Conservation (phyloP, 768 basidiomycete species). For the Hemileccinum impolitum region DNA sequence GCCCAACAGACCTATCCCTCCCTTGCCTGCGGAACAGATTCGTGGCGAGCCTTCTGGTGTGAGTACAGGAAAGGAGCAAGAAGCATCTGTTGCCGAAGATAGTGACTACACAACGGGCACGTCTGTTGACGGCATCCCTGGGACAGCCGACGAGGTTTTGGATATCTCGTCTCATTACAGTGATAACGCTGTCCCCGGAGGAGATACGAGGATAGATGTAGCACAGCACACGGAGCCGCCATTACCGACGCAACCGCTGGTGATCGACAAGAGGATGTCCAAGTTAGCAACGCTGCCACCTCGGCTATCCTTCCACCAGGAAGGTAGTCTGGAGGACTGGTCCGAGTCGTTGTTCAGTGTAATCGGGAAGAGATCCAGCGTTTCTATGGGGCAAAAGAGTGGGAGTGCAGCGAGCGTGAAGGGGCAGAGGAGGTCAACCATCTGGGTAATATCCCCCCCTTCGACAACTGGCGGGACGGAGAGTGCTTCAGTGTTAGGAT, state of each 20-base stretch:
- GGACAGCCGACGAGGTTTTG: slow-evolving; percentile 25
- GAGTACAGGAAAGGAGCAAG: not conserved
- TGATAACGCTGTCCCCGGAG: slow-evolving; percentile 5
- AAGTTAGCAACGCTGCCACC: slow-evolving; percentile 38
- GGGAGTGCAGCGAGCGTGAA: slow-evolving; percentile 3
- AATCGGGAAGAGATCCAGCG: slow-evolving; percentile 32
- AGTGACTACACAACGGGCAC: not conserved
- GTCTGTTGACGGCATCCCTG: slow-evolving; percentile 14
- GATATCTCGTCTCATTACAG: slow-evolving; percentile 27
- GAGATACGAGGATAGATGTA: slow-evolving; percentile 5
- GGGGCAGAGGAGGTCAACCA: slow-evolving; percentile 14
- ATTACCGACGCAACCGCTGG: slow-evolving; percentile 30
- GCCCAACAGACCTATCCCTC: slow-evolving; percentile 18
- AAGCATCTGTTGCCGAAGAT: not conserved
- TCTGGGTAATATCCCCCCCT: slow-evolving; percentile 13
- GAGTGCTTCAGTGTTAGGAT: not conserved
- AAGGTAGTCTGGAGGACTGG: slow-evolving; percentile 50
- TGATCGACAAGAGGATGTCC: slow-evolving; percentile 25
- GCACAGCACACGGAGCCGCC: slow-evolving; percentile 5
- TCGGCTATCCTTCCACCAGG: slow-evolving; percentile 52
- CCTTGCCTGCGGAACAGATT: slow-evolving; percentile 5
- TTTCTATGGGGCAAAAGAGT: not conserved
- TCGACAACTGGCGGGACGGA: not conserved
- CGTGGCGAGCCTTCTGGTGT: slow-evolving; percentile 7
- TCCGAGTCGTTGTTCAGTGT: slow-evolving; percentile 52